These are phyloP conservation scores for Stellera chamaejasme DNA, from an alignment of 345 rosid genomes.

Conservation along the genomic window DNA sequence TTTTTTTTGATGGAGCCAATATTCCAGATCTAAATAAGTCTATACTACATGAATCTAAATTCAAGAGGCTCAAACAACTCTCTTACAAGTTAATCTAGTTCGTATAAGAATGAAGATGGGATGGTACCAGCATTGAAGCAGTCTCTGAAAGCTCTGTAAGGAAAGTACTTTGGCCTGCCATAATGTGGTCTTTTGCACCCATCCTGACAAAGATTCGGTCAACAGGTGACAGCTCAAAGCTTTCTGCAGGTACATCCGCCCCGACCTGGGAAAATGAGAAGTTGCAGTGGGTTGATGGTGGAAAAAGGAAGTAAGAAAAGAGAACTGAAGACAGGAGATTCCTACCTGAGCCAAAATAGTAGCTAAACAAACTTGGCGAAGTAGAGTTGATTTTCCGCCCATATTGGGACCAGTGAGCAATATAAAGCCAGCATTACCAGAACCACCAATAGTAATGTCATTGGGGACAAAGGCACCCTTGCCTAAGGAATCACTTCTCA, in stretches of 20 bases:
- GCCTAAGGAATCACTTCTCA: slow-evolving; percentile 83
- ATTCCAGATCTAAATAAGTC: too few relatives aligned
- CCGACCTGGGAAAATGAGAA: slow-evolving; percentile 49
- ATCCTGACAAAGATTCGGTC: slow-evolving; percentile 86
- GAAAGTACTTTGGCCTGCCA: slow-evolving; percentile 94
- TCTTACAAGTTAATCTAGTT: neutral
- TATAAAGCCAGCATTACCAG: slow-evolving; percentile 59
- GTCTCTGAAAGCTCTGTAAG: slow-evolving; percentile 98
- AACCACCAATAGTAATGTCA: slow-evolving; percentile 65
- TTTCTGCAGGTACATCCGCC: slow-evolving; percentile 93
- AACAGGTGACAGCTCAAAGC: slow-evolving; percentile 71
- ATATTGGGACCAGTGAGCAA: slow-evolving; percentile 98
- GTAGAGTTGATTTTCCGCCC: slow-evolving; percentile 99
- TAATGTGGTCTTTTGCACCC: slow-evolving; percentile 97
- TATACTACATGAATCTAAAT: too few relatives aligned
- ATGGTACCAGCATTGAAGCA: slow-evolving; percentile 78
- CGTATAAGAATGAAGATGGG: slow-evolving; percentile 9
- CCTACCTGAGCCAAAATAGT: slow-evolving; percentile 89
- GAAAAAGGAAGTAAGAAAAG: slow-evolving; percentile 8
- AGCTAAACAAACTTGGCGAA: slow-evolving; percentile 95
- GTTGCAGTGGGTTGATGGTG: slow-evolving; percentile 1
- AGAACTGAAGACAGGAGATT: slow-evolving; percentile 1
- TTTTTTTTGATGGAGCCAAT: too few relatives aligned
- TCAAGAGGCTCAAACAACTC: neutral
- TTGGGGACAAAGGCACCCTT: slow-evolving; percentile 89